Conservation (phyloP, 2,329 filamentous ascomycete genomes). For the Zymoseptoria ardabiliae region DNA sequence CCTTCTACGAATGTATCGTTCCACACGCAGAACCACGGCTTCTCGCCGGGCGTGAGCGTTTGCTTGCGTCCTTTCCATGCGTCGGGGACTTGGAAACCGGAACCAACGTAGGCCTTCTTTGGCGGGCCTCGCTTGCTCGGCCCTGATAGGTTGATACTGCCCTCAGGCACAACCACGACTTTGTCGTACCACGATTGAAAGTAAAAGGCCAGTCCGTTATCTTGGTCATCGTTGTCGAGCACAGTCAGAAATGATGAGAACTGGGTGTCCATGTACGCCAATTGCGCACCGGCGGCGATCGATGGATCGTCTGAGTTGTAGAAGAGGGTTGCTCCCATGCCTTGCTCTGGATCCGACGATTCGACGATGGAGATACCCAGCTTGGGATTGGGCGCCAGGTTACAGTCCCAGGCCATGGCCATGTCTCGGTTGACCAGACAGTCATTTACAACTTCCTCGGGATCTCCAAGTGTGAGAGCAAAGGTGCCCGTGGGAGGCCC, state of each 20-base stretch:
- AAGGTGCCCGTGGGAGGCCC: conserved; percentile 50
- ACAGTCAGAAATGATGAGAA: conserved; percentile 46
- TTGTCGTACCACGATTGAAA: conserved; percentile 59
- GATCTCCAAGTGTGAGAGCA: conserved; percentile 46
- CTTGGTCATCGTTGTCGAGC: conserved; percentile 49
- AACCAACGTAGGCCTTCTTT: background rate
- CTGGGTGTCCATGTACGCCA: conserved; percentile 38
- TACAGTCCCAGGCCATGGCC: conserved; percentile 57
- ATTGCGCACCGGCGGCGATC: conserved; percentile 54
- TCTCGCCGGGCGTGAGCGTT: conserved; percentile 47
- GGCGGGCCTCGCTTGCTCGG: background rate
- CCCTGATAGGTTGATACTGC: conserved; percentile 19
- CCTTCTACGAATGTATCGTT: conserved; percentile 60
- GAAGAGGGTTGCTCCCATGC: conserved; percentile 25
- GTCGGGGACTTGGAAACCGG: conserved; percentile 3
- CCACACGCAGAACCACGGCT: conserved; percentile 65
- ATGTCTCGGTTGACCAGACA: conserved; percentile 53
- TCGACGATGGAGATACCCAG: conserved; percentile 25
- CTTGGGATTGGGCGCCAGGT: conserved; percentile 34
- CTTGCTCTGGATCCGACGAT: conserved; percentile 12
- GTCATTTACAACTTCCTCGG: conserved; percentile 43
- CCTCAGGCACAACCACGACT: conserved; percentile 47
- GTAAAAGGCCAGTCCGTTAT: conserved; percentile 55
- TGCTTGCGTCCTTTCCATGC: conserved; percentile 31
- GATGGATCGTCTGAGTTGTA: conserved; percentile 22